phyloP scores from a whole-genome alignment of 208 protist species.

The Leishmania gerbilli region DNA sequence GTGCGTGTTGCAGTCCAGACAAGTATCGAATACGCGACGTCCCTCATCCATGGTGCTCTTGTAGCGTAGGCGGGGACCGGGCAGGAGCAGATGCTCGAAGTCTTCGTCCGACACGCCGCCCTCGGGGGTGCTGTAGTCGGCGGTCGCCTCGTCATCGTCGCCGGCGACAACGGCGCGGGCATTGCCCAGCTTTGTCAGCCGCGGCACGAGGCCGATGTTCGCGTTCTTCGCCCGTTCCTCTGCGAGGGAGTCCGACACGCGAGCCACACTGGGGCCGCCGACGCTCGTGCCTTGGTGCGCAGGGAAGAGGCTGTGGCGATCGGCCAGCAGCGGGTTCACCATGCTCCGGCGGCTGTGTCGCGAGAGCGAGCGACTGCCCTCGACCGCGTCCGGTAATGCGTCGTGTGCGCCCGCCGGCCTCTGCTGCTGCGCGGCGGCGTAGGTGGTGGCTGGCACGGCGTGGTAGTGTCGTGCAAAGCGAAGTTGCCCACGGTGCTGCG shows the following conservation, averaged over 20 bases:
- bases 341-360: conserved; percentile 25
- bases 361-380: conserved; percentile 4
- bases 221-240: conserved; percentile 34
- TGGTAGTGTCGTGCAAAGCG: conserved; percentile 71
- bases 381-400: conserved; percentile 5
- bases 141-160: conserved; percentile 3
- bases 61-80: conserved; percentile 77
- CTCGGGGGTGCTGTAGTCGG: conserved; percentile 6
- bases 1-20: conserved; percentile 86
- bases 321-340: conserved; percentile 41
- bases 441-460: conserved; percentile 56
- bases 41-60: conserved; percentile 56
- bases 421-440: conserved; percentile 21
- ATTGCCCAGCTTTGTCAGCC: conserved; percentile 31
- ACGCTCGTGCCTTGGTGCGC: conserved; percentile 11
- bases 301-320: conserved; percentile 39
- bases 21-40: conserved; percentile 76
- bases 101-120: conserved; percentile 23
- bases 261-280: conserved; percentile 11
- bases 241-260: conserved; percentile 32
- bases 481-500: conserved; percentile 52
- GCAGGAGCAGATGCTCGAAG: conserved; percentile 75
- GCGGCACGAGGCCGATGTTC: conserved; percentile 33
- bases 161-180: conserved; percentile 14
- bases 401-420: neutral